A percentile compares a stretch with the other conserved stretches of the same genome.
phyloP scores from a whole-genome alignment of 228 moss, liverwort and hornwort species.

The Sphagnum fallax region DNA sequence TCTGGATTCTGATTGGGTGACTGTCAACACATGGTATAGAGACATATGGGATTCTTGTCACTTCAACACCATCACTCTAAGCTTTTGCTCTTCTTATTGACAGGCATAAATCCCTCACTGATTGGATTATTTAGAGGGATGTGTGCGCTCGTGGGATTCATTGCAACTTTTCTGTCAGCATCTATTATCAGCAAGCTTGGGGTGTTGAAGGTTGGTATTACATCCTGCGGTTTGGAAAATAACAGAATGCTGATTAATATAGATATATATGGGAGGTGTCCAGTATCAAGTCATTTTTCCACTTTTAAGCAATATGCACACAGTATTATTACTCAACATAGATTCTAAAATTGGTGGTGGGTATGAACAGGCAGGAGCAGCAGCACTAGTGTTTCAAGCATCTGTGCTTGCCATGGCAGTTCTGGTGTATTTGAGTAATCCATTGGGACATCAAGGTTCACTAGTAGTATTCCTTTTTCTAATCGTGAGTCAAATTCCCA shows the following conservation, averaged over 20 bases:
- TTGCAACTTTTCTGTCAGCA: constrained; percentile 69
- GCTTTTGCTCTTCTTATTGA: constrained; percentile 6
- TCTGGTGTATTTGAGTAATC: constrained; percentile 44
- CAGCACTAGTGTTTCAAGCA: constrained; percentile 68
- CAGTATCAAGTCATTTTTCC: no score
- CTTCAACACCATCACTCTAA: no score
- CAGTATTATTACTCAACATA: no score
- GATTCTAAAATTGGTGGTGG: no score
- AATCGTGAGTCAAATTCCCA: constrained; percentile 38
- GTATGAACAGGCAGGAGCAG: constrained; percentile 59
- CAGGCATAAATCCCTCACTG: constrained; percentile 69
- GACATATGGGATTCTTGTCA: no score
- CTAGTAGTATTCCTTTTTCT: constrained; percentile 62
- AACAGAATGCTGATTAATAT: background rate
- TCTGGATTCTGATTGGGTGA: no score
- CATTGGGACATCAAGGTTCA: constrained; percentile 47
- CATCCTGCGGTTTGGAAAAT: background rate
- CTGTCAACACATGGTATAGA: no score
- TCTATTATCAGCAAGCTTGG: constrained; percentile 66
- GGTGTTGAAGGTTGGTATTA: constrained; percentile 49
- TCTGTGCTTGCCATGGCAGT: constrained; percentile 58
- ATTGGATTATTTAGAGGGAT: constrained; percentile 71
- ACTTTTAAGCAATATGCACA: no score
- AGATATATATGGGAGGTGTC: background rate
- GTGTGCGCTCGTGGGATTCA: constrained; percentile 74